Evolutionary conservation across 331 rosid genomes (phyloP), one percentile per base, ranked within the genome.

Genomic region (Saraca asoca): DNA sequence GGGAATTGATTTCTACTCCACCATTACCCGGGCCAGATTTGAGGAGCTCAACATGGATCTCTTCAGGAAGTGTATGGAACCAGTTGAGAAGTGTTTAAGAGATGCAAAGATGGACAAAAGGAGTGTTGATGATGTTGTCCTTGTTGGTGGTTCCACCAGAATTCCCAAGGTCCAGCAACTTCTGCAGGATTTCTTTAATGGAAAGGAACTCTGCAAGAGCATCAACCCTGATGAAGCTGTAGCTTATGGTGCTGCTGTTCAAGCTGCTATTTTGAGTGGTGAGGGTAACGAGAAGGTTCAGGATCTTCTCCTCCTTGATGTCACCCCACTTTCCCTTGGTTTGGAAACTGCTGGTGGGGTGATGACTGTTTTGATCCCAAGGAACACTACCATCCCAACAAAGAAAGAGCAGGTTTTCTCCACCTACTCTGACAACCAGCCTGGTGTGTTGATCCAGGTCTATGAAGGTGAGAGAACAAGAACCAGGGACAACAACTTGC

Each of bases 281-380:
- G 96, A 89, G 80, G 96, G 96, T 0, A 89, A 89, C 13, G 96
- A 89, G 85, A 89, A 87, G 89, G 96, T 89, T 12, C 96, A 89
- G 71, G 96, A 89, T 76, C 95, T 89, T n/a, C 89, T 89, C 39
- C 85, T 89, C 0, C 69, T 89, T 17, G 96, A 89, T 79, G 96
- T 89, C 0, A 89, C 95, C 49, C 96, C 96, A 5, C 88, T 89
- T 0, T 89, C 96, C 0, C 91, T 68, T 12, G 96, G 96, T 42
- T 71, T 89, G 91, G 96, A 89, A 82, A 89, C 96, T 12, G 96
- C 95, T 0, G 95, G 96, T 8, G 96, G 96, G 44, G 94, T 89
- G 46, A 89, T 89, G 96, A 86, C 94, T 0, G 94, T 86, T 9
- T 34, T 89, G 66, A 89, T 89, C 68, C 91, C 86, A 2, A 86